phyloP scores from a whole-genome alignment of 2,329 filamentous ascomycete genomes.

The Arthrobotrys sphaeroides region DNA sequence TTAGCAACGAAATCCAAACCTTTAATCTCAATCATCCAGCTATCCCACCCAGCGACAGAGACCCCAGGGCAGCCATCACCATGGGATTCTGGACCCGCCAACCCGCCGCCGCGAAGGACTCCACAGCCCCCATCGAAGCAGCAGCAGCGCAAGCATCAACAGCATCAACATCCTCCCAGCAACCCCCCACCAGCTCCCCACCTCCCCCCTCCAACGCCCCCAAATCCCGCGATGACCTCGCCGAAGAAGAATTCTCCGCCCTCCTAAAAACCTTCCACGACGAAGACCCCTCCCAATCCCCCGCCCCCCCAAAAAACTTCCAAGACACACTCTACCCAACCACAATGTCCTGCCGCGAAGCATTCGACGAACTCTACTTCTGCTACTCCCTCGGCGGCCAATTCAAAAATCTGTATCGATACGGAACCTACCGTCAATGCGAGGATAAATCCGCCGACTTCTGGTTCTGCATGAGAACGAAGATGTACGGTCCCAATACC shows the following conservation, averaged over 20 bases:
- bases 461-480: constrained; percentile 95
- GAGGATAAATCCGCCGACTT: constrained; percentile 90
- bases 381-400: constrained; percentile 92
- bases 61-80: not conserved
- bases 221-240: constrained; percentile 55
- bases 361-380: constrained; percentile 93
- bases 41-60: not conserved
- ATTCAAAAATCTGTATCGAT: constrained; percentile 80
- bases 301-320: constrained; percentile 61
- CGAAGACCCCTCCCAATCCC: constrained; percentile 12
- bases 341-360: constrained; percentile 85
- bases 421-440: constrained; percentile 79
- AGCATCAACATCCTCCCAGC: not conserved
- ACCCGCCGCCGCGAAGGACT: constrained; percentile 40
- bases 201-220: not conserved
- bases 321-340: constrained; percentile 78
- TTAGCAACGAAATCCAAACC: not conserved
- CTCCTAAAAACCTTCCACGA: constrained; percentile 54
- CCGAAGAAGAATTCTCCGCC: constrained; percentile 56
- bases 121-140: constrained; percentile 28
- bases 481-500: constrained; percentile 65
- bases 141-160: constrained; percentile 11
- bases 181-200: not conserved
- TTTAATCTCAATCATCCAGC: not conserved
- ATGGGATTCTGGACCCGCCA: constrained; percentile 50